Base-by-base conservation (phyloP, 2,329 filamentous ascomycete genomes). In the Fusarium humuli region DNA sequence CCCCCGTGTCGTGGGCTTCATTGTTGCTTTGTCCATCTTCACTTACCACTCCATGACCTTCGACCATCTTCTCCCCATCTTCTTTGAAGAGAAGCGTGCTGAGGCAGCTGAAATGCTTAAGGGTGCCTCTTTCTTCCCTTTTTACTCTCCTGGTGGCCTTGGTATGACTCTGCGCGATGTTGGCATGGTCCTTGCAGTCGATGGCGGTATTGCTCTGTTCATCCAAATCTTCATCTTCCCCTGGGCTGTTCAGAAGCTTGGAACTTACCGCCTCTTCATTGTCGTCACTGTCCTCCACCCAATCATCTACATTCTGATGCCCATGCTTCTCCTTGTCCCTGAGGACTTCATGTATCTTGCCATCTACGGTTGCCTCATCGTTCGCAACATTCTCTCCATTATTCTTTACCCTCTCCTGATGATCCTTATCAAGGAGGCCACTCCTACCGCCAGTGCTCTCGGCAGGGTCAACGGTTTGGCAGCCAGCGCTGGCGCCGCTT, bases 31-130 rank as follows among this genome's bases (percentile, higher is more conserved):
- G 49, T 93, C 92, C 46, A 93, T 98, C 69, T 97, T 97, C 82
- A 96, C 94, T 7, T 97, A 97, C 78, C 94, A 98, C 81, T 94
- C 92, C 40, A 98, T 98, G 94, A 94, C 92, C 1, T 98, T 93
- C 80, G 95, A 98, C 76, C 93, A 97, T 77, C 86, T 98, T 1
- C 85, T 97, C 57, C 94, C 94, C 10, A 97, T 98, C 64, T 98
- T 97, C 81, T 89, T 97, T 54, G 94, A 98, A 78, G 94, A 97
- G 74, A 86, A 90, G 42, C 86, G 87, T 30, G 82, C 80, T 67
- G 77, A 80, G 27, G 77, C 82, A 47, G 79, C 82, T 44, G 77
- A 82, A 8, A 69, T 80, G 25, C 65, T 79, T 44, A 72, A 71
- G n/a, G 42, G 71, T 48, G 65, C 71, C 53, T 61, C 74, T n/a